Evolutionary conservation across 306 rosid species (phyloP), one percentile per base, ranked within the genome.

Genomic region (Dalbergia oliveri): DNA sequence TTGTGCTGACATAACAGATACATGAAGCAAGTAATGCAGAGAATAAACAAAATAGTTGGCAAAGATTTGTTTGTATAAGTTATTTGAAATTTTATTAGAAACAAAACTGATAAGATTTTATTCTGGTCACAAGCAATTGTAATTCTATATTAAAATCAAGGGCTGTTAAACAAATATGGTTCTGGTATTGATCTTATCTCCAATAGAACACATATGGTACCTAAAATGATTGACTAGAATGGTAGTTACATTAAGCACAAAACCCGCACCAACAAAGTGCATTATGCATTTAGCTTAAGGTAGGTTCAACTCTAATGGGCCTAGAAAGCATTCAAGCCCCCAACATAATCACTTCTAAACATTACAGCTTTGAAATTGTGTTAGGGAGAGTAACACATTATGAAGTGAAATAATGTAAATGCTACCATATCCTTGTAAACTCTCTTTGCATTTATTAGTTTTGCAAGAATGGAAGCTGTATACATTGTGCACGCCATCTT

Each of bases 381-480:
- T 11, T 14, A 64, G n/a, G 35, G 9, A 19, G 21, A 69, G 61
- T n/a, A 43, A 69, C 63, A 76, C n/a, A 69, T 12, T 26, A 11
- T 68, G 23, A 62, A 54, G 4, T 69, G 64, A 68, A 76, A 14
- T 45, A 60, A 58, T 13, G n/a, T 50, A 64, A 71, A 62, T 69
- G 23, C 56, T 31, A 41, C 5, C 37, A 67, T 59, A 63, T 31
- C 76, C 39, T 75, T 80, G 43, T 82, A 47, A 63, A 51, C 9
- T 62, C 11, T 66, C 11, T 79, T 34, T 61, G 64, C 76, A 16
- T 62, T 10, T 51, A 9, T 64, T 59, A 31, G 60, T 19, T 73
- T 69, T 86, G 72, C 67, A 61, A 54, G 26, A 72, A 56, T 50
- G 67, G 69, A 60, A 60, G 71, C 34, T 61, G 88, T 70, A 60